Base-by-base conservation (phyloP, 2,329 filamentous ascomycete genomes). In the Colletotrichum eleusines region DNA sequence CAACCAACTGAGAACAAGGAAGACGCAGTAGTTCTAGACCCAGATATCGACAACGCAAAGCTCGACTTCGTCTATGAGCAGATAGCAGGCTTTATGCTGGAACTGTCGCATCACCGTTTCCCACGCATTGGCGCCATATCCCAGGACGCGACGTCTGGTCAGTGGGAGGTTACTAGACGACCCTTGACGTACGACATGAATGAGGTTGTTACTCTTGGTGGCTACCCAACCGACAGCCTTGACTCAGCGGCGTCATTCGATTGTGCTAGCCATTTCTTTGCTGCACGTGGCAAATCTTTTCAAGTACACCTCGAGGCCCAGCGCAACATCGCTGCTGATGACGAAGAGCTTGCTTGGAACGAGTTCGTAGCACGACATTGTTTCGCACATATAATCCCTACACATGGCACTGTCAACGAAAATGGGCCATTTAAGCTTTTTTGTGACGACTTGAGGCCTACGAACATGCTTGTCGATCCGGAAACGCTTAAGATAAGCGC, bases 121-220 rank as follows among this genome's bases (percentile, higher is more conserved):
- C 20, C 73, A 26, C 44, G 57, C 5, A 81, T 82, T 44, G 79
- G 80, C 8, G 77, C 80, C 31, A 80, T 83, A 59, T 80, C 79
- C 4, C 71, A 73, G 59, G 72, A 76, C 31, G 6, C 31, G n/a
- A 63, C 62, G 23, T 72, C 73, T 58, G 64, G 72, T 26, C 61
- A 62, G 51, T 84, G 77, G 79, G 69, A 73, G 20, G 79, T 81
- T 59, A 74, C 75, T 26, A 62, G 71, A 67, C 72, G 79, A 66
- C 80, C 81, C 8, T 73, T 83, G n/a, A 82, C 80, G n/a, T 80
- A 79, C 60, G 80, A 80, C 46, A 82, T 83, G 78, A 82, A 83
- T 66, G 78, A 82, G 69, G 62, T 80, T 58, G 77, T 73, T 0
- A 78, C 74, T 59, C 74, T 80, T 31, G 74, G 78, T 18, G 75